phyloP scores from a whole-genome alignment of 805 yeast species.

The Hanseniaspora jakobsenii region DNA sequence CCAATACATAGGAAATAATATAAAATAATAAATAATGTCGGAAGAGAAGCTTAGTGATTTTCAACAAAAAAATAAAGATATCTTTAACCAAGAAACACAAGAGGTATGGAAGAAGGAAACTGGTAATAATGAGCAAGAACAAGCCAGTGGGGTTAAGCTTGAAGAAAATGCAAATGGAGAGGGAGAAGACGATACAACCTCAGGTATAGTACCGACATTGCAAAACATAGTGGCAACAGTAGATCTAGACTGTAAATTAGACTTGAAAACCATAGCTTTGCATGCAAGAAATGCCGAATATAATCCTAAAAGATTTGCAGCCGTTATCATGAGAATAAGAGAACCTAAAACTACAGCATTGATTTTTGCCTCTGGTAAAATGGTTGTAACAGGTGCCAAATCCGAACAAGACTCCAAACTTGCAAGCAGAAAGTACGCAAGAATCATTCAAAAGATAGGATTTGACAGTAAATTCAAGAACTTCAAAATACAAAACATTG shows the following conservation, averaged over 20 bases:
- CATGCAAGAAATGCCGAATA: conserved; percentile 99
- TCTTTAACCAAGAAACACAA: conserved; percentile 29
- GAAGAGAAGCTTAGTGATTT: conserved; percentile 28
- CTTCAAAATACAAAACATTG: conserved; percentile 95
- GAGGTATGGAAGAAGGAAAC: conserved; percentile 28
- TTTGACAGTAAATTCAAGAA: conserved; percentile 96
- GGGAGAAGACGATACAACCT: conserved; percentile 59
- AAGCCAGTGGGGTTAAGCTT: background rate
- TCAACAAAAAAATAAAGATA: conserved; percentile 27
- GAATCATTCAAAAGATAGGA: conserved; percentile 95
- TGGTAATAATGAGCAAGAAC: conserved; percentile 6
- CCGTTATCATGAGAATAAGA: conserved; percentile 97
- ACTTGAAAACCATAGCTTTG: conserved; percentile 89
- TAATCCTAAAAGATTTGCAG: conserved; percentile 97
- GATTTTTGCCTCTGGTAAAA: conserved; percentile 95
- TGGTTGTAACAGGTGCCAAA: conserved; percentile 99
- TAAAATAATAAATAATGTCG: conserved; percentile 20
- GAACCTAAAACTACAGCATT: conserved; percentile 97
- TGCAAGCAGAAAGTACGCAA: conserved; percentile 93
- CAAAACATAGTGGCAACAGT: conserved; percentile 97
- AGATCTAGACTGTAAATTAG: conserved; percentile 88
- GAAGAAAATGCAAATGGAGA: conserved; percentile 15
- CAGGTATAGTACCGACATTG: conserved; percentile 89
- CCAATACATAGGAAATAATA: no score
- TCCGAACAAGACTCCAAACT: conserved; percentile 97